Evolutionary conservation across 371 early-diverging fungal genomes (phyloP).

Genomic region (Mortierella sp.): DNA sequence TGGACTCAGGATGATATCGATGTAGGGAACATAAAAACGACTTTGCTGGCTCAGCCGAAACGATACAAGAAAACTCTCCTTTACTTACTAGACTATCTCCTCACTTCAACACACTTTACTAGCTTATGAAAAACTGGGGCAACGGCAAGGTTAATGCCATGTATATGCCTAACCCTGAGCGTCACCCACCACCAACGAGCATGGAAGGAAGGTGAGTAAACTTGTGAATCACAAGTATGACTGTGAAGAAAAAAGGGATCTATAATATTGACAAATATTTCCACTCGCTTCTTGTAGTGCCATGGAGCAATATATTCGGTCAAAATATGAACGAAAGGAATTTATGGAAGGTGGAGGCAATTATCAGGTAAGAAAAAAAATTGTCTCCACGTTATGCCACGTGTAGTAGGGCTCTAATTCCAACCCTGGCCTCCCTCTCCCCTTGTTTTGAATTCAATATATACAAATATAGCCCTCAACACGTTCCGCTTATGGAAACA

Average conservation of each 20-base stretch:
- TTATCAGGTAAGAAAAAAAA: constrained; percentile 26
- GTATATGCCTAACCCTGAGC: constrained; percentile 78
- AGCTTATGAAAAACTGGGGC: constrained; percentile 80
- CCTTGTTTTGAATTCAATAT: too few species aligned
- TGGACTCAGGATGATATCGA: constrained; percentile 96
- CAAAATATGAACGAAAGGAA: constrained; percentile 92
- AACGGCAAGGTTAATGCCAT: constrained; percentile 85
- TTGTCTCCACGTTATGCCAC: not conserved
- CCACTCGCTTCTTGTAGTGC: constrained; percentile 60
- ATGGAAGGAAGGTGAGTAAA: constrained; percentile 70
- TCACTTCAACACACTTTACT: not conserved
- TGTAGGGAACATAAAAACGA: constrained; percentile 53
- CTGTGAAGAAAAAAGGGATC: not conserved
- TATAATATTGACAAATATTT: not conserved
- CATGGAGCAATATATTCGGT: constrained; percentile 91
- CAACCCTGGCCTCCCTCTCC: not conserved
- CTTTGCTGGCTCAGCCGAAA: not conserved
- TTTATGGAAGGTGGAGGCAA: constrained; percentile 67
- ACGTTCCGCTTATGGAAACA: constrained; percentile 46
- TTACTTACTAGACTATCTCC: too few species aligned
- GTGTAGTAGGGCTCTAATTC: not conserved
- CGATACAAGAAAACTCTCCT: too few species aligned
- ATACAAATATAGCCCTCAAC: constrained; percentile 28
- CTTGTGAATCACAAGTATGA: not conserved
- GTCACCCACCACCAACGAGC: constrained; percentile 74